Evolutionary conservation across 2,329 filamentous ascomycete species (phyloP).

Genomic region (Exophiala spinifera): DNA sequence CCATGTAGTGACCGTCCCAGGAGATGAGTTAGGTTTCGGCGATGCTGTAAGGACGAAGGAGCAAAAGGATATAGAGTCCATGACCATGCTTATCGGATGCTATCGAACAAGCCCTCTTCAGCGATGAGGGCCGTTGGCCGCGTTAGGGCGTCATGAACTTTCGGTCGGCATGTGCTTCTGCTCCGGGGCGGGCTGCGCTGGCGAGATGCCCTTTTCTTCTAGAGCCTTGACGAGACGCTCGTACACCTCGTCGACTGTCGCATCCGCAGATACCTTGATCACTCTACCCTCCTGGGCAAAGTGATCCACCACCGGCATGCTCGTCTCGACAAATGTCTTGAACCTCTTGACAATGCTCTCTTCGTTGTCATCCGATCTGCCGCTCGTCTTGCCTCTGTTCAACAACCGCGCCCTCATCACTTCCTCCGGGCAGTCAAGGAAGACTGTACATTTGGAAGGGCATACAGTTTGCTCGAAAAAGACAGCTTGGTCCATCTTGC

Average conservation of each 20-base stretch:
- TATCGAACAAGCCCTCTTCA: not conserved
- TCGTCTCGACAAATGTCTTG: slow-evolving; percentile 87
- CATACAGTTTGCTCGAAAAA: slow-evolving; percentile 92
- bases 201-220: slow-evolving; percentile 39
- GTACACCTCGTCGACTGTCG: slow-evolving; percentile 64
- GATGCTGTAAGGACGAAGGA: no score
- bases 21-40: no score
- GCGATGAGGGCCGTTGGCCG: not conserved
- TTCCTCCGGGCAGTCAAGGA: slow-evolving; percentile 88
- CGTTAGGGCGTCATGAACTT: not conserved
- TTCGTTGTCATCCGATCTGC: slow-evolving; percentile 86
- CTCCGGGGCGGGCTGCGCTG: slow-evolving; percentile 13
- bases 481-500: slow-evolving; percentile 94
- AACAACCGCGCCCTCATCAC: slow-evolving; percentile 82
- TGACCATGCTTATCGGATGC: no score
- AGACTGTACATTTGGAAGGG: slow-evolving; percentile 78
- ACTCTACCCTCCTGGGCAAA: slow-evolving; percentile 75
- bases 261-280: slow-evolving; percentile 72
- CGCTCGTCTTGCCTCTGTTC: slow-evolving; percentile 88
- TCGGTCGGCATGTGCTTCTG: not conserved
- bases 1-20: not conserved
- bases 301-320: slow-evolving; percentile 92
- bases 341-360: slow-evolving; percentile 97
- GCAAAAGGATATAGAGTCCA: no score
- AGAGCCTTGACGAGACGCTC: slow-evolving; percentile 50